phyloP scores from a whole-genome alignment of 2,329 filamentous ascomycete genomes.

The Septoria linicola region DNA sequence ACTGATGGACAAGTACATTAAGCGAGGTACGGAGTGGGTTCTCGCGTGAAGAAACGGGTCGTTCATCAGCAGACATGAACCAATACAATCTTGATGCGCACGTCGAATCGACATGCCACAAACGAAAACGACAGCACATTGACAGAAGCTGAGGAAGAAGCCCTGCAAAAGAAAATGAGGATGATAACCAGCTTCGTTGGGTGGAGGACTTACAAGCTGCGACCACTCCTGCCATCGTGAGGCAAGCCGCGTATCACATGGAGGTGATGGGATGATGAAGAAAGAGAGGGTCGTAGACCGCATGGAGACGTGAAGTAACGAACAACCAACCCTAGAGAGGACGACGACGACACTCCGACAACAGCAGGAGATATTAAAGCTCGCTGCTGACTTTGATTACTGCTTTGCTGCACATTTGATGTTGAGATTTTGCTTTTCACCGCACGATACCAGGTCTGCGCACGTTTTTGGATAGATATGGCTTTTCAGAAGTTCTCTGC shows the following conservation, averaged over 20 bases:
- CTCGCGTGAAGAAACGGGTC: constrained; percentile 45
- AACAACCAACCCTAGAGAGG: neutral
- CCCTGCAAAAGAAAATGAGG: neutral
- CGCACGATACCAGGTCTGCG: constrained; percentile 5
- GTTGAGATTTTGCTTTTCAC: neutral
- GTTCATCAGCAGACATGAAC: neutral
- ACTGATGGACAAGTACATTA: constrained; percentile 94
- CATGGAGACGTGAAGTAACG: neutral
- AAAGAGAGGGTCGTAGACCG: neutral
- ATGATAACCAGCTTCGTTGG: neutral
- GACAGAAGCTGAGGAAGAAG: neutral
- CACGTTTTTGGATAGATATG: constrained; percentile 4
- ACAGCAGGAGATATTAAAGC: constrained; percentile 1
- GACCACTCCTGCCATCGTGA: neutral
- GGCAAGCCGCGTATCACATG: neutral
- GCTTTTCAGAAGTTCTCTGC: neutral
- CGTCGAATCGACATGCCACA: neutral
- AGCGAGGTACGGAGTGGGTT: constrained; percentile 95
- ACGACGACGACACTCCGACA: neutral
- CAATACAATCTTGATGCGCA: neutral
- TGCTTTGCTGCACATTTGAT: neutral
- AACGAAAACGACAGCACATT: neutral
- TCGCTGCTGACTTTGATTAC: neutral
- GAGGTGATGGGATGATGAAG: neutral
- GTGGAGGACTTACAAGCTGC: too few relatives aligned